Base-by-base conservation (phyloP, 768 basidiomycete species). In the Leucocoprinus sp. region DNA sequence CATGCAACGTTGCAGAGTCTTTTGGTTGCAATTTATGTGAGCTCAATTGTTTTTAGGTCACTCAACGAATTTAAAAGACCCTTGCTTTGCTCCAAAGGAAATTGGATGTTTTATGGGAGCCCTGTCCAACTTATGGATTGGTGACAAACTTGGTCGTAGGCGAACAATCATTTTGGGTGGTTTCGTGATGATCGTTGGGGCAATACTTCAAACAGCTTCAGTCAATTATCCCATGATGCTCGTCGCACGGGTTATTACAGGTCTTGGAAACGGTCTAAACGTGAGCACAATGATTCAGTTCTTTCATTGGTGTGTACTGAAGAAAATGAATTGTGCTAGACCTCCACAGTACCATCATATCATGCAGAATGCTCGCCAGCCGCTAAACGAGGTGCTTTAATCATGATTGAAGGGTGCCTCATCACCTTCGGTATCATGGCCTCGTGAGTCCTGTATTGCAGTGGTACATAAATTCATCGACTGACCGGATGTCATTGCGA, bases 351-450 rank as follows among this genome's bases (percentile, higher is more conserved):
- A 0, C 80, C 81, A 2, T 66, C 70, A 8, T 84, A 81, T 55
- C 78, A 80, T 48, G 75, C 78, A 0, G 82, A 84, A 59, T 80
- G 78, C 54, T 80, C 81, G 1, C 70, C 76, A 4, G 72, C 78
- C 3, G 67, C 76, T 23, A 67, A 67, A 45, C 64, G 82, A 38
- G 81, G 82, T 17, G 72, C 74, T 45, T 62, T 81, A 46, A 78
- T 83, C 43, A 77, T 80, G 71, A 70, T 82, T 42, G 78, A 81
- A 58, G 80, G 80, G 3, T 75, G 71, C 55, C 60, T 79, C 14
- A 80, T 81, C 51, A 76, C 76, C 0, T 76, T 76, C 55, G 80
- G 80, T 37, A 71, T 82, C 55, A 77, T 75, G 71, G 60, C 80
- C 42, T 73, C 76, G 66, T 82, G 60, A 64, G 76, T 71, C 0